phyloP scores from a whole-genome alignment of 169 alveolate species.

The Perkinsus olseni region DNA sequence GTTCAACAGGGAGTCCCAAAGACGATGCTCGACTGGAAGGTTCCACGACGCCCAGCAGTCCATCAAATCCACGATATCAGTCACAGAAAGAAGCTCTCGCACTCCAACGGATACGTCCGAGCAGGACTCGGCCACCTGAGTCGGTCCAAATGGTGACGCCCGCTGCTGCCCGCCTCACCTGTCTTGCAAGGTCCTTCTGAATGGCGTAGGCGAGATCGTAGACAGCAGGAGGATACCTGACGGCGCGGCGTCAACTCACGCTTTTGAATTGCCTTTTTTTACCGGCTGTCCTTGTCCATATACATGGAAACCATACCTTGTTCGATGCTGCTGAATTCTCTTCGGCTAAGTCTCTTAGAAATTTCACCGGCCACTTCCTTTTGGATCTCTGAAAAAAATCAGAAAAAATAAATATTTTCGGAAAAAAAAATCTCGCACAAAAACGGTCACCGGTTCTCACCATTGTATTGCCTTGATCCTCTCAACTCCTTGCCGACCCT shows the following conservation, averaged over 20 bases:
- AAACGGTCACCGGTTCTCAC: background rate
- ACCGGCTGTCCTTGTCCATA: background rate
- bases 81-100: background rate
- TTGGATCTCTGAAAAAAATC: background rate
- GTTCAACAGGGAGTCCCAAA: background rate
- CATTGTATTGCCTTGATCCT: background rate
- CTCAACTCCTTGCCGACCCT: background rate
- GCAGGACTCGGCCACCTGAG: background rate
- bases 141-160: background rate
- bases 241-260: background rate
- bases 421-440: background rate
- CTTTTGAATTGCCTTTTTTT: too few species aligned
- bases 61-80: background rate
- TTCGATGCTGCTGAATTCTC: background rate
- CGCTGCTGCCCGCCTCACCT: background rate
- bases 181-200: background rate
- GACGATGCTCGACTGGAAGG: background rate
- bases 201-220: background rate
- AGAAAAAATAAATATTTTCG: background rate
- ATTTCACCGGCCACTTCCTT: background rate
- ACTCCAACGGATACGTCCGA: background rate
- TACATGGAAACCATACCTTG: background rate
- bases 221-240: background rate
- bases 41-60: conserved; percentile 6
- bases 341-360: background rate